These are phyloP conservation scores for Irpex lacteus DNA, from an alignment of 1,284 basidiomycete genomes.

Conservation along the genomic window DNA sequence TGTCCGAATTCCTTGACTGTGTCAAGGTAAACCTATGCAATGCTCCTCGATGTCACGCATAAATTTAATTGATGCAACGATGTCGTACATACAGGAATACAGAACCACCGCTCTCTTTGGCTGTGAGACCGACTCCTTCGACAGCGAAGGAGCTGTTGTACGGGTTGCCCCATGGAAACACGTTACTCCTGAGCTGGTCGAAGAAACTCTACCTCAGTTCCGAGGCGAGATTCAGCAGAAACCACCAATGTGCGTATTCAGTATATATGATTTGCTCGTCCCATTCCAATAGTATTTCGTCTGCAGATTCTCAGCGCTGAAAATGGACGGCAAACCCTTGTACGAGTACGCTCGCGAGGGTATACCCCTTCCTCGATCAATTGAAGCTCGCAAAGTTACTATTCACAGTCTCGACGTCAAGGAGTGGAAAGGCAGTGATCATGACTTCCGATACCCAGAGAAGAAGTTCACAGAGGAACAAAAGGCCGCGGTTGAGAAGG, in stretches of 20 bases:
- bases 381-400: constrained; percentile 83
- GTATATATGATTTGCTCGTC: constrained; percentile 3
- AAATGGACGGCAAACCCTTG: constrained; percentile 96
- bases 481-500: constrained; percentile 63
- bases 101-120: constrained; percentile 89
- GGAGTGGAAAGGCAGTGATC: constrained; percentile 67
- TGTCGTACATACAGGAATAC: constrained; percentile 71
- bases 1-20: constrained; percentile 85
- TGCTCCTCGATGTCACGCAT: neutral
- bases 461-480: constrained; percentile 69
- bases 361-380: constrained; percentile 88
- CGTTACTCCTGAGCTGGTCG: constrained; percentile 77
- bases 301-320: constrained; percentile 92
- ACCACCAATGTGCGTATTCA: constrained; percentile 80
- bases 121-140: constrained; percentile 94
- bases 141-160: constrained; percentile 81
- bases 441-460: constrained; percentile 70
- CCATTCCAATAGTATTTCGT: neutral
- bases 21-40: constrained; percentile 64
- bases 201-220: constrained; percentile 73
- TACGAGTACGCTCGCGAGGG: constrained; percentile 96
- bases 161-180: constrained; percentile 80
- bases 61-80: constrained; percentile 1
- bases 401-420: constrained; percentile 78
- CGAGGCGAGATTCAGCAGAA: constrained; percentile 87